Base-by-base conservation (phyloP, 176 grass and related monocot genomes). In the Aegilops speltoides region DNA sequence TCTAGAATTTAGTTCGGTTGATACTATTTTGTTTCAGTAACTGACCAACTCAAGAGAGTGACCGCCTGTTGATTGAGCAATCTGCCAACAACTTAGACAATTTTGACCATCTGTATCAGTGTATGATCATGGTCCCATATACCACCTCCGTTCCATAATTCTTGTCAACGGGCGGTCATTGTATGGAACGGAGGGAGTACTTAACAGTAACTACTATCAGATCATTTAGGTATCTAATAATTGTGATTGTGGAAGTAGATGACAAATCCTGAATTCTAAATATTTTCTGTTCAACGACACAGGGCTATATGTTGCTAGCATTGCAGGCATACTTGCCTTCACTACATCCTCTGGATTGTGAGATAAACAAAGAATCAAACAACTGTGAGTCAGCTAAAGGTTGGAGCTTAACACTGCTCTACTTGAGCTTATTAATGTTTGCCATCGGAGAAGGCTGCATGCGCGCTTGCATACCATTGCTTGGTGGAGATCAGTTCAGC, bases 251-350 rank as follows among this genome's bases (percentile, higher is more conserved):
- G 29, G 43, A 77, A 6, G 3, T 59, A 20, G 56, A 70, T 36
- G 28, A 16, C 22, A 69, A 50, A 32, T 76, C 14, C 22, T 23
- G 6, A 48, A 19, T 78, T 36, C 40, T 83, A 78, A 77, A 66
- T 4, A 76, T 33, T 81, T 76, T 85, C 0, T 76, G 24, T 45
- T 76, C 13, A 37, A 26, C 1, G 7, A 60, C 76, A 37, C 87
- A 94, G 92, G 89, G 89, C 43, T 94, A 91, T 68, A 75, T 73
- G 74, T 79, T 91, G 57, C 80, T 94, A 50, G 89, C 89, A 64
- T 57, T 89, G 25, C 92, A 94, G 73, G 83, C 87, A 20, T 87
- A 89, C 64, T 65, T 89, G n/a, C 50, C 83, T 57, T 87, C 87
- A 6, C 77, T 89, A 12, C 92, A 91, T 64, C 89, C 89, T 48